Evolutionary conservation across 768 basidiomycete species (phyloP).

Genomic region (Suillus tomentosus): DNA sequence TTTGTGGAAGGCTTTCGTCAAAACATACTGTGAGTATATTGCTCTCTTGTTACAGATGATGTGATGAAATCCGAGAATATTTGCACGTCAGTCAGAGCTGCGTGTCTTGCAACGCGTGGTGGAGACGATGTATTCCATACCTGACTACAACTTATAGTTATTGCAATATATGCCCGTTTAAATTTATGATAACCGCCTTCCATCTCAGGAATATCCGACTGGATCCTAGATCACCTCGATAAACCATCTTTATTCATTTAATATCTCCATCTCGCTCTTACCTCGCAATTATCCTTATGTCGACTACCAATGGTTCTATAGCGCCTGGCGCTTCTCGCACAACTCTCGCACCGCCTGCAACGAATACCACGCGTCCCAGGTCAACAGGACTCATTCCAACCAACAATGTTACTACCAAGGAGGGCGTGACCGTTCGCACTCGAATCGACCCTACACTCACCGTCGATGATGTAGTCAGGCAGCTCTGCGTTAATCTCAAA

Average conservation of each 20-base stretch:
- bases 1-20: neutral
- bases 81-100: slow-evolving; percentile 67
- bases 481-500: slow-evolving; percentile 80
- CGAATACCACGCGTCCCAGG: slow-evolving; percentile 40
- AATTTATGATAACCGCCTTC: neutral
- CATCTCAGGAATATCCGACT: slow-evolving; percentile 1
- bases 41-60: slow-evolving; percentile 2
- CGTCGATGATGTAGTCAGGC: slow-evolving; percentile 82
- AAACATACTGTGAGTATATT: slow-evolving; percentile 1
- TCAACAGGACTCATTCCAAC: slow-evolving; percentile 68
- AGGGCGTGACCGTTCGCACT: slow-evolving; percentile 74
- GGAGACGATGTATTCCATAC: slow-evolving; percentile 45
- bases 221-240: neutral
- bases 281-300: slow-evolving; percentile 32
- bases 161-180: neutral
- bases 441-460: slow-evolving; percentile 84
- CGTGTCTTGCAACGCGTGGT: slow-evolving; percentile 27
- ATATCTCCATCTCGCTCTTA: slow-evolving; percentile 29
- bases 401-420: slow-evolving; percentile 78
- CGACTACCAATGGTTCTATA: slow-evolving; percentile 31
- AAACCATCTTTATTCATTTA: slow-evolving; percentile 8
- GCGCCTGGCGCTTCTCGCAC: slow-evolving; percentile 35
- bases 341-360: slow-evolving; percentile 27
- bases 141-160: slow-evolving; percentile 37
- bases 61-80: slow-evolving; percentile 50